These are phyloP conservation scores for Lecanicillium sp. DNA, from an alignment of 2,329 filamentous ascomycete genomes.

Conservation along the genomic window DNA sequence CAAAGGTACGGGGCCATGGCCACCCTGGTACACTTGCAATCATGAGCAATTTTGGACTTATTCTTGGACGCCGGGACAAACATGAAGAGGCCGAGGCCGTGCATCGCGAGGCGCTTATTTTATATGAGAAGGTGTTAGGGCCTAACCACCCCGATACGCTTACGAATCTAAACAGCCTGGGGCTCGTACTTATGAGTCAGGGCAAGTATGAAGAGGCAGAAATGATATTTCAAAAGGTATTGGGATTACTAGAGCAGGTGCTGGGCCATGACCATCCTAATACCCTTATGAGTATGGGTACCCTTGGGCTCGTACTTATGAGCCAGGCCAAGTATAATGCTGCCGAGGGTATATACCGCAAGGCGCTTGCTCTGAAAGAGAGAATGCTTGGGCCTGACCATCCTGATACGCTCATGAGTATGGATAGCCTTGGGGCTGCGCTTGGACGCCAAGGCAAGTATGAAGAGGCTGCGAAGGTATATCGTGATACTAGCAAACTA, in stretches of 20 bases:
- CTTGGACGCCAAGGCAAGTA: no score
- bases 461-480: no score
- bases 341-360: background rate
- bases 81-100: conserved; percentile 13
- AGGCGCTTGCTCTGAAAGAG: background rate
- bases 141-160: conserved; percentile 10
- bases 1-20: background rate
- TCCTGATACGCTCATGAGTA: background rate
- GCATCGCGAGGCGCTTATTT: conserved; percentile 9
- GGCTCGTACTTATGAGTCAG: background rate
- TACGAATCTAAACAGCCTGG: conserved; percentile 8
- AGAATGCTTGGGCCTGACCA: background rate
- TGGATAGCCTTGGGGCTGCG: conserved; percentile 1
- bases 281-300: conserved; percentile 1
- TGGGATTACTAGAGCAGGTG: no score
- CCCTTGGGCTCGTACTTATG: background rate
- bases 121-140: conserved; percentile 10
- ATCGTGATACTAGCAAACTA: no score
- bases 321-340: background rate
- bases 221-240: no score
- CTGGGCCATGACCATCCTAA: conserved; percentile 1
- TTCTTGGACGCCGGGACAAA: conserved; percentile 3
- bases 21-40: conserved; percentile 7
- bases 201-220: conserved; percentile 3
- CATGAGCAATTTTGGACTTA: conserved; percentile 10